Conservation (phyloP, 2,329 filamentous ascomycete genomes). For the Colletotrichum brevisporum region DNA sequence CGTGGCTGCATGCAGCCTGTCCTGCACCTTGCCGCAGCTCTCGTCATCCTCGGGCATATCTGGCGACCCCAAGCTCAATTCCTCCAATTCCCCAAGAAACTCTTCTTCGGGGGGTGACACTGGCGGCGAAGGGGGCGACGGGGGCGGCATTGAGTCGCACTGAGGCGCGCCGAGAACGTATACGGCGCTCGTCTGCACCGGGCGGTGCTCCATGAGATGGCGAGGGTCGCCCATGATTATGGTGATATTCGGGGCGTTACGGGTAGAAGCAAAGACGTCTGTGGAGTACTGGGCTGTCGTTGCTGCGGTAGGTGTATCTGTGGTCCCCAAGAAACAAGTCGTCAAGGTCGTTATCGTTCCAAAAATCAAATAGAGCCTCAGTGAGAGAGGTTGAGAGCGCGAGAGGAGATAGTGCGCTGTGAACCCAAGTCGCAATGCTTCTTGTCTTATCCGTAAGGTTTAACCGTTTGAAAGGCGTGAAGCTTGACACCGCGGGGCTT, state of each 20-base stretch:
- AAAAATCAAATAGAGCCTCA: neutral
- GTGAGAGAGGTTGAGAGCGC: too few relatives aligned
- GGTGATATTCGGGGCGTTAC: neutral
- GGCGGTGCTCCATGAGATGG: conserved; percentile 51
- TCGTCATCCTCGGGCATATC: conserved; percentile 43
- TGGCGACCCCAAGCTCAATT: conserved; percentile 38
- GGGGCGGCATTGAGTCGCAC: conserved; percentile 59
- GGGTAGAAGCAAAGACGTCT: neutral
- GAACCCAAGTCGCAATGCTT: conserved; percentile 3
- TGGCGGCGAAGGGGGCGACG: conserved; percentile 63
- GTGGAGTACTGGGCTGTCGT: neutral
- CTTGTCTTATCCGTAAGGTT: neutral
- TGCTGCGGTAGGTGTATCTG: neutral
- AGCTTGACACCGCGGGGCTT: neutral
- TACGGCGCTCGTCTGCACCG: conserved; percentile 66
- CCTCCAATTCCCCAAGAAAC: conserved; percentile 36
- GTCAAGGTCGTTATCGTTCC: conserved; percentile 27
- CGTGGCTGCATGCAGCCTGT: conserved; percentile 74
- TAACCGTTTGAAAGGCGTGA: neutral
- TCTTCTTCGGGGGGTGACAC: conserved; percentile 38
- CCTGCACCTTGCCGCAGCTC: conserved; percentile 41
- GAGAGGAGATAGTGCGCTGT: neutral
- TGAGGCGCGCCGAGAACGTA: conserved; percentile 59
- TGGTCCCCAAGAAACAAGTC: neutral
- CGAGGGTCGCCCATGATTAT: conserved; percentile 35